Base-by-base conservation (phyloP, 148 eudicot species). In the Beta vulgaris region DNA sequence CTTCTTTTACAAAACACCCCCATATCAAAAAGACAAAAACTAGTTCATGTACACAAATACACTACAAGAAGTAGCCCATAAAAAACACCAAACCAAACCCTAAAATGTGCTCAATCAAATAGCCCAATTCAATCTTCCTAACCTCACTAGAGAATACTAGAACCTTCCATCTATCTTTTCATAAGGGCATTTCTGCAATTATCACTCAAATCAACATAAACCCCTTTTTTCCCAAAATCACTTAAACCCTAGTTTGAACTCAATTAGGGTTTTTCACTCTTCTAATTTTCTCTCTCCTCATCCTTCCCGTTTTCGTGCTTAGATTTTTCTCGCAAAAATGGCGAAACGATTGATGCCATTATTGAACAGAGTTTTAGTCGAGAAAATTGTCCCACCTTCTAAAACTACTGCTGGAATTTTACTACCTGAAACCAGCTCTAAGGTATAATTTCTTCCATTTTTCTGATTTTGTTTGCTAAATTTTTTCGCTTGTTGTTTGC, bases 351-450 rank as follows among this genome's bases (percentile, higher is more conserved):
- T 85, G 73, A 54, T 85, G 31, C 87, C 87, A 46, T 72, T 82
- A 71, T 72, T 85, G 68, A 85, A 85, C 61, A 68, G 87, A 21
- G 83, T 85, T 71, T 76, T 85, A 73, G 80, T 85, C 2, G 87
- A 85, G 85, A 85, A 82, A 36, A 74, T 85, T 72, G 73, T 82
- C 25, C 81, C 83, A 34, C 87, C 87, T 8, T 43, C 85, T 35
- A 85, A 85, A 49, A 85, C 87, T 75, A 44, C 35, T 21, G 74
- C 87, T 26, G 87, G 87, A 32, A 85, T 85, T 75, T 68, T 85
- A 31, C 87, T 85, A 59, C 87, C 87, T 16, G 87, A 82, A 39
- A 28, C 72, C 32, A 65, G 73, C 68, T 3, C 68, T n/a, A 82
- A 85, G 83, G 87, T 82, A 46, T 1, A 0, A 31, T 23, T 13